Percentiles rank a stretch among this genome's conserved stretches.
Conservation (phyloP, 441 rosid species). For the Jatropha podagrica region DNA sequence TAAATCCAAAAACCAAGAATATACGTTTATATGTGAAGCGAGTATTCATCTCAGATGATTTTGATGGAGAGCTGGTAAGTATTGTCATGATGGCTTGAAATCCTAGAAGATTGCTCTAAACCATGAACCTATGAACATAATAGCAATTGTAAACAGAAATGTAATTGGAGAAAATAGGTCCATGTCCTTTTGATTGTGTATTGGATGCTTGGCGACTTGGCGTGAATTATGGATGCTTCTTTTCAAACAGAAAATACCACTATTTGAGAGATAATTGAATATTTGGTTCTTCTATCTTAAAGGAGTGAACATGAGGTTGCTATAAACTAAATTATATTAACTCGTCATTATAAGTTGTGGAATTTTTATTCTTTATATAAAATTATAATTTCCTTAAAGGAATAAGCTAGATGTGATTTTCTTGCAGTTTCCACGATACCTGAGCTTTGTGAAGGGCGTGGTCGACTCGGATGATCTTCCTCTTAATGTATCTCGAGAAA, state of each 20-base stretch:
- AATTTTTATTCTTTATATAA: background rate
- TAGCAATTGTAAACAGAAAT: background rate
- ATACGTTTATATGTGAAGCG: conserved; percentile 91
- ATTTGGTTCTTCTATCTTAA: background rate
- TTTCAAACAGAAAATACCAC: background rate
- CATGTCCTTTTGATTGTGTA: background rate
- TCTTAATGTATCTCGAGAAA: conserved; percentile 94
- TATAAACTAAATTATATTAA: background rate
- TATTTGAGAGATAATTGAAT: background rate
- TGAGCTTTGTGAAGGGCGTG: conserved; percentile 97
- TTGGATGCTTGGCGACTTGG: background rate
- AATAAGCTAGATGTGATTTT: conserved; percentile 1
- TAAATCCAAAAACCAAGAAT: conserved; percentile 88
- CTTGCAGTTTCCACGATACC: conserved; percentile 86
- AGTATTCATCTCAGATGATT: conserved; percentile 98
- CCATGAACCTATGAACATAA: background rate
- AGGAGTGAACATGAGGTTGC: background rate
- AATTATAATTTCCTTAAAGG: background rate
- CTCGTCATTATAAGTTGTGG: background rate
- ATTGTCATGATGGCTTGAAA: conserved; percentile 3
- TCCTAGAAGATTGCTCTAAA: background rate
- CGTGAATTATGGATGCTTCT: background rate
- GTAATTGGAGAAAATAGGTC: background rate
- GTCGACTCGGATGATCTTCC: conserved; percentile 97
- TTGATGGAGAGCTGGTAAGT: conserved; percentile 98